Conservation (phyloP, 2,329 filamentous ascomycete genomes). For the Scedosporium boydii region DNA sequence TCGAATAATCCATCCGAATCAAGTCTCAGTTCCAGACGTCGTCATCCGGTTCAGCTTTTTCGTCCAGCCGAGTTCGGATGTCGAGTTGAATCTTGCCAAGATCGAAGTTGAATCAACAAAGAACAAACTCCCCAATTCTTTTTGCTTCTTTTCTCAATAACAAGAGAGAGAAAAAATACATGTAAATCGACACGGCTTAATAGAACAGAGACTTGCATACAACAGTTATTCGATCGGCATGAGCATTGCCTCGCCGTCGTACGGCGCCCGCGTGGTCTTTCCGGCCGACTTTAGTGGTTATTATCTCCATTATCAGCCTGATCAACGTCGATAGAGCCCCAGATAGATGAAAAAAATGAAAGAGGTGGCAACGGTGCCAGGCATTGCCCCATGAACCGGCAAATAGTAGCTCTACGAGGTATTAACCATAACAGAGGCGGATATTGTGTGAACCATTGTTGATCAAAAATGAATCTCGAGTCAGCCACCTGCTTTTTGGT, state of each 20-base stretch:
- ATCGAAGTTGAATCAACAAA: not conserved
- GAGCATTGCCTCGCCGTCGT: not conserved
- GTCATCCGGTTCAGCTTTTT: not conserved
- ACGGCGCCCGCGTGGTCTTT: not conserved
- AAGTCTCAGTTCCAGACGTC: not conserved
- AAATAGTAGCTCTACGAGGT: not conserved
- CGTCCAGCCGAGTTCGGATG: too few species aligned
- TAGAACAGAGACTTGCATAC: not conserved
- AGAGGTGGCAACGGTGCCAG: too few species aligned
- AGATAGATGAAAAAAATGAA: conserved; percentile 1
- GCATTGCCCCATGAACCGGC: not conserved
- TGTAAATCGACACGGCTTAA: not conserved
- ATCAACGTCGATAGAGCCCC: not conserved
- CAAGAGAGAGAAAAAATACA: not conserved
- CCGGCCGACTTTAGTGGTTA: not conserved
- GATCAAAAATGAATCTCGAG: not conserved
- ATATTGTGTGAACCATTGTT: too few species aligned
- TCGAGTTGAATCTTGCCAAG: not conserved
- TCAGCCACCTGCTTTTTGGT: not conserved
- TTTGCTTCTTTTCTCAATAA: not conserved
- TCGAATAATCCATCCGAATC: not conserved
- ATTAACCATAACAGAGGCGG: too few species aligned
- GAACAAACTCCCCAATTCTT: not conserved
- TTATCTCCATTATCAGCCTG: not conserved
- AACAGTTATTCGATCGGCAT: not conserved